A percentile compares a stretch with the other conserved stretches of the same genome.
Conservation (phyloP, 2,329 filamentous ascomycete species). For the Aspergillus felis region DNA sequence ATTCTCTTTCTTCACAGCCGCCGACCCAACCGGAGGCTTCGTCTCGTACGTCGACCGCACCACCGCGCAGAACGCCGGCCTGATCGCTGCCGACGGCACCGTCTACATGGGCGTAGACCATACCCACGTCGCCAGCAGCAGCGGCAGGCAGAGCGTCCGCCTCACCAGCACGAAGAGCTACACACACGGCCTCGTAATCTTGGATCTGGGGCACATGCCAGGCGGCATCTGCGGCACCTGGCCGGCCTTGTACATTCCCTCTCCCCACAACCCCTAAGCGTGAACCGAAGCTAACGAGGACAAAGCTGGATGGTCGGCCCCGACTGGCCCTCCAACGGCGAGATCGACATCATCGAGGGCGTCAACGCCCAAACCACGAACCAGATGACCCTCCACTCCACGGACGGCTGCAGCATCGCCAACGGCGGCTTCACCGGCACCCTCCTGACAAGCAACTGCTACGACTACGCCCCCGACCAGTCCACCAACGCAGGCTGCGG, state of each 20-base stretch:
- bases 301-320: slow-evolving; percentile 56
- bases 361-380: slow-evolving; percentile 61
- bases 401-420: slow-evolving; percentile 55
- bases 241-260: slow-evolving; percentile 58
- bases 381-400: slow-evolving; percentile 66
- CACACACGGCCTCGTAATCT: slow-evolving; percentile 64
- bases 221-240: slow-evolving; percentile 66
- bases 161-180: slow-evolving; percentile 63
- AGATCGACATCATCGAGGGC: slow-evolving; percentile 79
- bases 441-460: slow-evolving; percentile 55
- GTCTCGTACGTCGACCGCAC: slow-evolving; percentile 63
- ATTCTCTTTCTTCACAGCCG: slow-evolving; percentile 49
- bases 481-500: slow-evolving; percentile 56
- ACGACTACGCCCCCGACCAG: slow-evolving; percentile 44
- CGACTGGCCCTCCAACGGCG: slow-evolving; percentile 67
- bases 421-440: slow-evolving; percentile 47
- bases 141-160: slow-evolving; percentile 67
- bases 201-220: slow-evolving; percentile 72
- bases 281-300: background rate
- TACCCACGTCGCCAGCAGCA: slow-evolving; percentile 50
- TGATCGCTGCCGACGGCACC: slow-evolving; percentile 54
- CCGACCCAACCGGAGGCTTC: slow-evolving; percentile 71
- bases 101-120: slow-evolving; percentile 70
- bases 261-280: too few species aligned
- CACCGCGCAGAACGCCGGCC: slow-evolving; percentile 55